Conservation (phyloP, 1,284 basidiomycete species). For the Cryptococcus jaspeensis region DNA sequence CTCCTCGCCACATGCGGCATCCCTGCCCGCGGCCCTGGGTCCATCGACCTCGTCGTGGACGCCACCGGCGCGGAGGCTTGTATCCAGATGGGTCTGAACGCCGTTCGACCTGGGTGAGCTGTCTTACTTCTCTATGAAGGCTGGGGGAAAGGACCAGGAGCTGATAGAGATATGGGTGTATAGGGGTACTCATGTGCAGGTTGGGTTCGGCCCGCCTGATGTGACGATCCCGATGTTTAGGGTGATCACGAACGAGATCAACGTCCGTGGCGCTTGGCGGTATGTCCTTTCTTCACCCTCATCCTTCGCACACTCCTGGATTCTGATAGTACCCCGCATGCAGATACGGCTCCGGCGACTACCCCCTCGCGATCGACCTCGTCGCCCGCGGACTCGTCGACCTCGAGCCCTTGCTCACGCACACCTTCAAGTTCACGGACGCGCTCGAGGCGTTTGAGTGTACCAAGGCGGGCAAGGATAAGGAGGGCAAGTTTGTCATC, state of each 20-base stretch:
- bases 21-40: slow-evolving; percentile 52
- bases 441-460: slow-evolving; percentile 59
- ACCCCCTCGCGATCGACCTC: slow-evolving; percentile 57
- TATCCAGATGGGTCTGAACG: slow-evolving; percentile 57
- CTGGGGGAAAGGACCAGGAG: neutral
- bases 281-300: slow-evolving; percentile 22
- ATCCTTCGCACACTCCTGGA: neutral
- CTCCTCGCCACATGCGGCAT: slow-evolving; percentile 53
- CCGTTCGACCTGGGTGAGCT: slow-evolving; percentile 64
- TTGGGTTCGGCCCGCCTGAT: slow-evolving; percentile 47
- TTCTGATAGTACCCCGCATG: too few species aligned
- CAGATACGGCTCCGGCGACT: slow-evolving; percentile 43
- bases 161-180: neutral
- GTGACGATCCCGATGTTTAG: slow-evolving; percentile 48
- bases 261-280: slow-evolving; percentile 49
- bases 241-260: slow-evolving; percentile 47
- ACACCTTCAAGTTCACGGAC: slow-evolving; percentile 61
- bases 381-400: slow-evolving; percentile 57
- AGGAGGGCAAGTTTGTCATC: slow-evolving; percentile 55
- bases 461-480: slow-evolving; percentile 68
- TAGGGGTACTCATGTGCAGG: slow-evolving; percentile 47
- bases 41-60: slow-evolving; percentile 62
- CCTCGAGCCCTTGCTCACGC: slow-evolving; percentile 57
- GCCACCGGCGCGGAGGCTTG: slow-evolving; percentile 63
- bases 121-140: neutral